These are phyloP conservation scores for Arthroderma uncinatum DNA, from an alignment of 2,329 filamentous ascomycete species.

Conservation along the genomic window DNA sequence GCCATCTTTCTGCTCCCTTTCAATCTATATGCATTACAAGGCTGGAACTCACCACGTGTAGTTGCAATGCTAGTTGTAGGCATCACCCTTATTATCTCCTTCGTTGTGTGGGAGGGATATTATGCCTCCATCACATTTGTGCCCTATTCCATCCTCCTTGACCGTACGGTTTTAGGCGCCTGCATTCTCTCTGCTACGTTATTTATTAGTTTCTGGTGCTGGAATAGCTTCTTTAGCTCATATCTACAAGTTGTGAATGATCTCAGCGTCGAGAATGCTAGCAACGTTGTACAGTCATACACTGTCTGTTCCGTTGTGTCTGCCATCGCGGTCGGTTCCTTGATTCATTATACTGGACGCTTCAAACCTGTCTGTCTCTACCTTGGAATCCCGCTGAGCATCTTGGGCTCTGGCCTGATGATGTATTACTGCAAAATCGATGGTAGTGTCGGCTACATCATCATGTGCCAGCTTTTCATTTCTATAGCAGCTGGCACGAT, in stretches of 20 bases:
- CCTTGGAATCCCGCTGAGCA: conserved; percentile 40
- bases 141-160: conserved; percentile 42
- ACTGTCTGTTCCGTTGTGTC: conserved; percentile 36
- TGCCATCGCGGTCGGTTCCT: conserved; percentile 1
- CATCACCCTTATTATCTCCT: conserved; percentile 40
- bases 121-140: conserved; percentile 42
- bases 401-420: conserved; percentile 42
- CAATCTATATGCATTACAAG: conserved; percentile 15
- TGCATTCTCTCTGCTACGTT: conserved; percentile 35
- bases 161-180: conserved; percentile 40
- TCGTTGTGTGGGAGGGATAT: conserved; percentile 44
- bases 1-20: conserved; percentile 23
- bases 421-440: conserved; percentile 42
- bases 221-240: conserved; percentile 43
- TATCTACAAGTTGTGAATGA: conserved; percentile 44
- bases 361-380: conserved; percentile 42
- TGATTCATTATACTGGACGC: conserved; percentile 38
- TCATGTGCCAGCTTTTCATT: conserved; percentile 44
- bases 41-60: conserved; percentile 19
- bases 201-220: conserved; percentile 32
- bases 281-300: conserved; percentile 37
- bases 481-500: conserved; percentile 42
- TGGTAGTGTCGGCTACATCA: conserved; percentile 38
- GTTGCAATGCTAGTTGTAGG: conserved; percentile 45
- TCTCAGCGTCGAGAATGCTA: conserved; percentile 31